Percentiles rank a stretch among this genome's conserved stretches.
Evolutionary conservation across 352 stramenopile genomes (phyloP).

Genomic region (Sclerospora graminicola): DNA sequence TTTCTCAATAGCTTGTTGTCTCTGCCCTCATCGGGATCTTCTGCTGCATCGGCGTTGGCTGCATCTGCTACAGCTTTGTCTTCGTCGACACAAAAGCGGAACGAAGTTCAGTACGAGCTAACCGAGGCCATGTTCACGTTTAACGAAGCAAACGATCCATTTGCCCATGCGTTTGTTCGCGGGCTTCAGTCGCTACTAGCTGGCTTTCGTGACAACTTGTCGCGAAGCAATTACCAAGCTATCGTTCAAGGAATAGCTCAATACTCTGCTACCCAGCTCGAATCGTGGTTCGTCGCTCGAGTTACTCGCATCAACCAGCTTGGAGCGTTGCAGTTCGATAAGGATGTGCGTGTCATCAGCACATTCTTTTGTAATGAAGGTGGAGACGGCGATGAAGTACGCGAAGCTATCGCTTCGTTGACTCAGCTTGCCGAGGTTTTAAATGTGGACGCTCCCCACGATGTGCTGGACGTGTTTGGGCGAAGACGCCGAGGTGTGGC

Average conservation of each 20-base stretch:
- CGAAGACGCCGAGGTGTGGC: slow-evolving; percentile 47
- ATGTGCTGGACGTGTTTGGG: slow-evolving; percentile 70
- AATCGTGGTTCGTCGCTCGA: slow-evolving; percentile 55
- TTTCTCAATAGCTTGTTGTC: slow-evolving; percentile 44
- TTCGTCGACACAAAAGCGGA: slow-evolving; percentile 22
- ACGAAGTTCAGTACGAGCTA: slow-evolving; percentile 64
- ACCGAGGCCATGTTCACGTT: slow-evolving; percentile 80
- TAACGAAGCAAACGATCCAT: slow-evolving; percentile 84
- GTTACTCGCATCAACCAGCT: slow-evolving; percentile 64
- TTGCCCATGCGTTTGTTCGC: slow-evolving; percentile 63
- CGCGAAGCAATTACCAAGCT: slow-evolving; percentile 41
- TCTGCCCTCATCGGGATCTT: slow-evolving; percentile 21
- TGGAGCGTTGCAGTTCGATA: slow-evolving; percentile 79
- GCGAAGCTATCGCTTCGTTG: slow-evolving; percentile 45
- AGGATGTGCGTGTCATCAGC: slow-evolving; percentile 66
- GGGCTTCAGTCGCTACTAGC: slow-evolving; percentile 42
- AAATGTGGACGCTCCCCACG: slow-evolving; percentile 55
- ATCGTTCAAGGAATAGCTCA: slow-evolving; percentile 41
- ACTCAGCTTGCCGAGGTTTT: slow-evolving; percentile 64
- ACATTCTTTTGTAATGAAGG: slow-evolving; percentile 44
- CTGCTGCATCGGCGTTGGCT: slow-evolving; percentile 20
- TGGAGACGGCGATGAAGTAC: slow-evolving; percentile 36
- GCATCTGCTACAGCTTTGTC: slow-evolving; percentile 23
- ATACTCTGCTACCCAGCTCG: slow-evolving; percentile 35
- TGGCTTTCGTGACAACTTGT: slow-evolving; percentile 43